Evolutionary conservation across 73 alveolate species (phyloP).

Genomic region (Tetrahymena elliotti): DNA sequence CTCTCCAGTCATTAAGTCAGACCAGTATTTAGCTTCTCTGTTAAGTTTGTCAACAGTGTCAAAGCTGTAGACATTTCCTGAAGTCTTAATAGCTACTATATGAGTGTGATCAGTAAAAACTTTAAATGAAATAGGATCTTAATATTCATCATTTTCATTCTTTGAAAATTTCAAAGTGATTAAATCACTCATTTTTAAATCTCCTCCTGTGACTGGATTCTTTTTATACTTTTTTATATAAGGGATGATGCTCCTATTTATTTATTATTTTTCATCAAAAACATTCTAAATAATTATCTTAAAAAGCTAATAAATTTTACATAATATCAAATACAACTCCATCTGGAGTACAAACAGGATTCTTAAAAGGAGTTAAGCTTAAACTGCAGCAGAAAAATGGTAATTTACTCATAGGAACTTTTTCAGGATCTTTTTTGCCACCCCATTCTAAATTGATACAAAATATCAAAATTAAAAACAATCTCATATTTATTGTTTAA

Average conservation of each 20-base stretch:
- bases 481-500: neutral
- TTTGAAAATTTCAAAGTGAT: constrained; percentile 72
- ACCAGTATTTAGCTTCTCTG: constrained; percentile 70
- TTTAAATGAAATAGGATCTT: constrained; percentile 95
- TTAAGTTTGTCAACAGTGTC: constrained; percentile 83
- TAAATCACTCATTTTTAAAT: constrained; percentile 67
- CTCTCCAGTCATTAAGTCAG: constrained; percentile 77
- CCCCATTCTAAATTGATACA: constrained; percentile 50
- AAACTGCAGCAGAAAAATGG: constrained; percentile 84
- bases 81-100: constrained; percentile 81
- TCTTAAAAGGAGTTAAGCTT: constrained; percentile 67
- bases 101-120: constrained; percentile 75
- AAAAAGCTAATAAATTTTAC: neutral
- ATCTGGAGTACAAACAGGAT: constrained; percentile 83
- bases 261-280: neutral
- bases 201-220: constrained; percentile 87
- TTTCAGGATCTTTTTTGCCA: constrained; percentile 54
- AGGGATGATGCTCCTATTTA: constrained; percentile 67
- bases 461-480: neutral
- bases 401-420: constrained; percentile 47
- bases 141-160: constrained; percentile 89
- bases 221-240: constrained; percentile 72
- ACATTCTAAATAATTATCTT: neutral
- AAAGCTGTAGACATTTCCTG: constrained; percentile 93
- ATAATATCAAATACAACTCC: constrained; percentile 82